phyloP scores from a whole-genome alignment of 2,329 filamentous ascomycete species.

The Cladosporium sp. region DNA sequence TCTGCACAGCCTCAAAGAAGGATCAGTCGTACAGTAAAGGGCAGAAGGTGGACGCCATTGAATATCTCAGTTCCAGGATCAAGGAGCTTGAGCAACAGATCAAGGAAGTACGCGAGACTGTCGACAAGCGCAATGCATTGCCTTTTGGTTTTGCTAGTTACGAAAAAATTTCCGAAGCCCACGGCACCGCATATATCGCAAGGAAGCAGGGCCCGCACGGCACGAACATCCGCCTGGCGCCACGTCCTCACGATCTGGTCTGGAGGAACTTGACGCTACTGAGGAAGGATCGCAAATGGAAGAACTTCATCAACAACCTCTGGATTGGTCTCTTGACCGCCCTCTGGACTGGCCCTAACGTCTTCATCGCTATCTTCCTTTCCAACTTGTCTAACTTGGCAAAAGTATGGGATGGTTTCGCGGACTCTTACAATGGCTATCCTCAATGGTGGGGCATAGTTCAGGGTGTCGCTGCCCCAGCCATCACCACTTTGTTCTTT shows the following conservation, averaged over 20 bases:
- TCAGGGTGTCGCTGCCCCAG: slow-evolving; percentile 88
- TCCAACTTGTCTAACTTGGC: slow-evolving; percentile 82
- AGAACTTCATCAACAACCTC: slow-evolving; percentile 74
- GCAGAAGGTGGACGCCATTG: slow-evolving; percentile 87
- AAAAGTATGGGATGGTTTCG: slow-evolving; percentile 75
- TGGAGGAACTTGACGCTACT: slow-evolving; percentile 88
- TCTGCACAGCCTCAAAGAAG: slow-evolving; percentile 76
- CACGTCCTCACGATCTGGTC: slow-evolving; percentile 86
- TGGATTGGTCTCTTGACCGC: slow-evolving; percentile 82
- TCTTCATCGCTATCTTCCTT: slow-evolving; percentile 89
- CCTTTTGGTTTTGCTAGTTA: slow-evolving; percentile 95
- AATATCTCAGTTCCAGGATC: slow-evolving; percentile 86
- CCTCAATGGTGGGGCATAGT: slow-evolving; percentile 77
- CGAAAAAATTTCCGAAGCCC: slow-evolving; percentile 81
- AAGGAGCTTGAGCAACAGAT: slow-evolving; percentile 79
- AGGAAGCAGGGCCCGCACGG: slow-evolving; percentile 79
- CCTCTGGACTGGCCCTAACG: slow-evolving; percentile 88
- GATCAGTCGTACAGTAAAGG: slow-evolving; percentile 69
- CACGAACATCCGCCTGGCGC: slow-evolving; percentile 74
- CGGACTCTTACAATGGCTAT: slow-evolving; percentile 61
- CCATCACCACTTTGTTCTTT: slow-evolving; percentile 83
- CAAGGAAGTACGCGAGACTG: slow-evolving; percentile 73
- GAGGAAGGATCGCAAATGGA: slow-evolving; percentile 67
- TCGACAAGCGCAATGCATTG: slow-evolving; percentile 86
- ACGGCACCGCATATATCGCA: slow-evolving; percentile 78